These are phyloP conservation scores for Geotrichum citri-aurantii DNA, from an alignment of 1,139 yeast genomes.

Conservation along the genomic window DNA sequence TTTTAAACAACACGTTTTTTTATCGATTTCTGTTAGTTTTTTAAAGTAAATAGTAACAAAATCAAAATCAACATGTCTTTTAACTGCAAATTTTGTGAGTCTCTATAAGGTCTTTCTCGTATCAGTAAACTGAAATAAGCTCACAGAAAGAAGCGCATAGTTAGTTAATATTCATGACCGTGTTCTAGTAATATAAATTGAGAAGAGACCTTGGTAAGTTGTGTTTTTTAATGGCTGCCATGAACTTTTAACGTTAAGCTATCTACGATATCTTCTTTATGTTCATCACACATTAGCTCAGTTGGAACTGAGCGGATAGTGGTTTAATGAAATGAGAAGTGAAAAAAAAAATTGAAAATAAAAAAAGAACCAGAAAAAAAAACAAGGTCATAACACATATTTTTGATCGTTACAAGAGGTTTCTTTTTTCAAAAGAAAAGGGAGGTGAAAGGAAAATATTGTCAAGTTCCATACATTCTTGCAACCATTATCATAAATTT, in stretches of 20 bases:
- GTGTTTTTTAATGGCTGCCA: background rate
- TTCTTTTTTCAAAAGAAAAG: background rate
- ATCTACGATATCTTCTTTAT: background rate
- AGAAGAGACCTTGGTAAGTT: background rate
- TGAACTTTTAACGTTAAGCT: no score
- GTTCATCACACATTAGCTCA: background rate
- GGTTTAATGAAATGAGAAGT: background rate
- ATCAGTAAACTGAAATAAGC: no score
- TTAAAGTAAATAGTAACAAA: background rate
- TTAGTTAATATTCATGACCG: background rate
- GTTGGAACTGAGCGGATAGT: background rate
- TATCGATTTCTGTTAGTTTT: background rate
- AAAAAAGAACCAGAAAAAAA: background rate
- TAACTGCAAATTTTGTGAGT: background rate
- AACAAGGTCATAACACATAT: background rate
- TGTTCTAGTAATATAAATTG: background rate
- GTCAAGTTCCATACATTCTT: conserved; percentile 12
- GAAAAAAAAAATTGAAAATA: background rate
- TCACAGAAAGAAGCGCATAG: no score
- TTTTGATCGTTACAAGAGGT: background rate
- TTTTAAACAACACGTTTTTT: conserved; percentile 1
- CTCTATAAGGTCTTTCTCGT: no score
- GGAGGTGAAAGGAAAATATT: background rate
- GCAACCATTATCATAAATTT: conserved; percentile 15
- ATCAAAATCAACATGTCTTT: background rate